Evolutionary conservation across 768 basidiomycete species (phyloP), one percentile per base, ranked within the genome.

Genomic region (Cyclocybe cylindracea): DNA sequence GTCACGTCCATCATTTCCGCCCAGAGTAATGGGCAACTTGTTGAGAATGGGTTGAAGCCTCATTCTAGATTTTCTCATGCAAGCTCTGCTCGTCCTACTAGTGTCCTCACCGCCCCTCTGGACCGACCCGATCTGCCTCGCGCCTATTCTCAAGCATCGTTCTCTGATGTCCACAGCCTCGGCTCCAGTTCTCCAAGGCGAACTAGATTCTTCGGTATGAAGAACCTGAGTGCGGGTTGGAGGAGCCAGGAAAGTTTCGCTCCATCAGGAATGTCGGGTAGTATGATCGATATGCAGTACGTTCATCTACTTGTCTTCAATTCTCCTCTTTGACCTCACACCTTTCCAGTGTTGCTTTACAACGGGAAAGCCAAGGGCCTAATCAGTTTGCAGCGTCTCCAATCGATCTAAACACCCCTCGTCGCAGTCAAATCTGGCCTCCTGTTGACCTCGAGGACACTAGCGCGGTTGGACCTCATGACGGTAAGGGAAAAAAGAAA

Each of bases 201-300:
- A 29, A 82, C 85, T 3, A 80, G 85, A 47, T 93, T 94, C 78
- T 89, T 93, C 59, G 87, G 86, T 7, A 79, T 86, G 64, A 84
- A 76, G 67, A 88, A 88, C 58, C 72, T 87, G 40, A 85, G 83
- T 51, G 70, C 82, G 16, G 85, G 85, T 10, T 90, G 86, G 84
- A 76, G 81, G 58, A 92, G 89, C 63, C 87, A 87, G 61, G 88
- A 91, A 51, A 92, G 90, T 65, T 71, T 94, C 36, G 87, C 89
- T 1, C 78, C 81, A n/a, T 89, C 90, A 29, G 89, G 87, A 7
- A 78, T 87, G 64, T 87, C 87, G 3, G 91, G 91, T 47, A 94
- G 91, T 61, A 91, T 94, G 89, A 71, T 93, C 57, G 89, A 93
- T 66, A 93, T 94, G 91, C 91, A 94, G 91, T 93, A 71, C 56